Base-by-base conservation (phyloP, 2,329 filamentous ascomycete species). In the Verticillium klebahnii region DNA sequence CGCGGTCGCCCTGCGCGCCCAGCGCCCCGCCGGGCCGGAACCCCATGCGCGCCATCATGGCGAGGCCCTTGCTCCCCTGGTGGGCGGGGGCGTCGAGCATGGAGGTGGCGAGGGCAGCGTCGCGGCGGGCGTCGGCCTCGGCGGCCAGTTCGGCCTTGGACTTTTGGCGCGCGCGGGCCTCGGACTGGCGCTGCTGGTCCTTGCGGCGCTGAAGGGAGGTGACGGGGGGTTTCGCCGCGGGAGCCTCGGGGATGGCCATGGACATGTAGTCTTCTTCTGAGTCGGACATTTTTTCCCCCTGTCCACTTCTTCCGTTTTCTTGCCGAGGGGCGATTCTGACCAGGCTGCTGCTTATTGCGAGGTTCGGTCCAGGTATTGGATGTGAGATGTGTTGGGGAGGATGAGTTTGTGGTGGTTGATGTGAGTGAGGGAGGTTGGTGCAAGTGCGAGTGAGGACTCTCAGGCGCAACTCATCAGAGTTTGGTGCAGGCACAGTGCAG, bases 1-100 rank as follows among this genome's bases (percentile, higher is more conserved):
- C 34, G 14, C 34, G 9, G 31, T 77, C 75, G 9, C 77, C 77
- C n/a, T 81, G 78, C 67, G 84, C 86, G 1, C 95, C 95, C 3
- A 98, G 79, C 0, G 87, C 83, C 14, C 37, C 40, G 39, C 86
- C 87, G 29, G 93, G 93, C 62, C 87, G 89, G 78, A 96, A 99
- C 1, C 95, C 95, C 82, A 99, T 91, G 75, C 92, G 94, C 25
- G 92, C 89, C 93, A 99, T 97, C 92, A 99, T 97, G 66, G 91
- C 87, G 64, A 96, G 86, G 1, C 94, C 95, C 72, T 97, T 98
- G 78, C 89, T 96, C 68, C 83, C 84, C 58, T 85, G 82, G 17
- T 83, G 78, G 17, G 74, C 74, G 6, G 79, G 75, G 45, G 77
- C 73, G 23, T 88, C 84, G 7, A 97, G 80, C 57, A 95, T 80